Evolutionary conservation across 495 filamentous ascomycete genomes (phyloP), one percentile per base, ranked within the genome.

Genomic region (Margaritispora aquatica): DNA sequence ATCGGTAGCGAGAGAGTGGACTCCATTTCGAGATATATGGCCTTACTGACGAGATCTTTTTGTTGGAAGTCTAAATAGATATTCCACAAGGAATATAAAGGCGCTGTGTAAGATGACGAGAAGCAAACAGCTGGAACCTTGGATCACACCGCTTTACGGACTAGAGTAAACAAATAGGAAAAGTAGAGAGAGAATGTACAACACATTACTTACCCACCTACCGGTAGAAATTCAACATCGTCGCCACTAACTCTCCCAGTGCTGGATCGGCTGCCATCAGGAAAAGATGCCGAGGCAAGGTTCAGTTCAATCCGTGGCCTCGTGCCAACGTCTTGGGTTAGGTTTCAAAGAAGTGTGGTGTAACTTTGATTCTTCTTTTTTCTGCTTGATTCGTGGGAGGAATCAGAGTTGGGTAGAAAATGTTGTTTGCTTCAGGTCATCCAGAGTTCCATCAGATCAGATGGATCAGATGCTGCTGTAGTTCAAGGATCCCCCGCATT

Each of bases 11-110:
- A 9, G 17, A 9, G 65, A 34, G 58, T 71, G 66, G 69, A 57
- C 44, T 75, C 70, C 75, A 79, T 80, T 19, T 55, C 41, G 19
- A 19, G 31, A 47, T n/a, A n/a, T n/a, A n/a, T n/a, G n/a, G n/a
- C n/a, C n/a, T n/a, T n/a, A n/a, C n/a, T n/a, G n/a, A n/a, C n/a
- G n/a, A n/a, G n/a, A n/a, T n/a, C n/a, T n/a, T n/a, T n/a, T n/a
- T n/a, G n/a, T n/a, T n/a, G n/a, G n/a, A n/a, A n/a, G n/a, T n/a
- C n/a, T n/a, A n/a, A n/a, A n/a, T n/a, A n/a, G n/a, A n/a, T n/a
- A n/a, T n/a, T n/a, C n/a, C n/a, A n/a, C n/a, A n/a, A n/a, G n/a
- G n/a, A n/a, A n/a, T n/a, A n/a, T n/a, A n/a, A n/a, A n/a, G n/a
- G n/a, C n/a, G 13, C 17, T 2, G 15, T 26, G 15, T 17, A 53